A percentile compares a stretch with the other conserved stretches of the same genome.
phyloP scores from a whole-genome alignment of 768 basidiomycete species.

The Serendipita indica region DNA sequence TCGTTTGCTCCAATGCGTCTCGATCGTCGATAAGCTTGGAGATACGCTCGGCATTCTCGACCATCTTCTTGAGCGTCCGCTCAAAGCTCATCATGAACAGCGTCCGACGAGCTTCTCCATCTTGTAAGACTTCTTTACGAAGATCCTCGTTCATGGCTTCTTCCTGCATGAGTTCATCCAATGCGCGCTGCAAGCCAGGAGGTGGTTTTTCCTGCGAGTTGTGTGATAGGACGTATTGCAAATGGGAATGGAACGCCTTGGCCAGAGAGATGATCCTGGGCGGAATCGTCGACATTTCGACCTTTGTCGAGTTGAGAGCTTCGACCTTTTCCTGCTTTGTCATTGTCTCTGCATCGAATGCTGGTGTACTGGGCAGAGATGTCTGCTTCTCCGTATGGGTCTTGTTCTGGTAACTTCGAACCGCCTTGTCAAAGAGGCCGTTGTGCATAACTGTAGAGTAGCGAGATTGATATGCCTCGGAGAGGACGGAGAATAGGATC shows the following conservation, averaged over 20 bases:
- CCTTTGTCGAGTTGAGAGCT: conserved; percentile 17
- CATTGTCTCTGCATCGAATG: not conserved
- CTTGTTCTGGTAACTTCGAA: conserved; percentile 31
- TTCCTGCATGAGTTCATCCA: conserved; percentile 29
- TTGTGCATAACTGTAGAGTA: conserved; percentile 42
- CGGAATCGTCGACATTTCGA: conserved; percentile 28
- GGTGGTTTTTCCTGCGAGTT: conserved; percentile 13
- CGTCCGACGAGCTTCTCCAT: conserved; percentile 30
- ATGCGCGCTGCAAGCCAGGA: conserved; percentile 21
- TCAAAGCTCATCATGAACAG: conserved; percentile 33
- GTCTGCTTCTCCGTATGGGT: conserved; percentile 14
- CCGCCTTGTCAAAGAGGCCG: conserved; percentile 30
- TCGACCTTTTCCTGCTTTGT: not conserved
- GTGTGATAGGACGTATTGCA: conserved; percentile 23
- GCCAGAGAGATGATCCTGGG: conserved; percentile 26
- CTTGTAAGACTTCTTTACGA: conserved; percentile 30
- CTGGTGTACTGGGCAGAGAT: conserved; percentile 8
- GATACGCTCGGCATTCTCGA: conserved; percentile 14
- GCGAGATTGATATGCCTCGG: conserved; percentile 50
- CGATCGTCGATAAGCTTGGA: conserved; percentile 12
- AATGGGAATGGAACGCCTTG: conserved; percentile 28
- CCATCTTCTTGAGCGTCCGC: conserved; percentile 15
- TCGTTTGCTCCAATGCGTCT: conserved; percentile 5
- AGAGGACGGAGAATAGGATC: conserved; percentile 52
- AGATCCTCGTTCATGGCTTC: conserved; percentile 22